A percentile compares a stretch with the other conserved stretches of the same genome.
These are phyloP conservation scores for Spathaspora hagerdaliae DNA, from an alignment of 805 yeast species.

Conservation along the genomic window DNA sequence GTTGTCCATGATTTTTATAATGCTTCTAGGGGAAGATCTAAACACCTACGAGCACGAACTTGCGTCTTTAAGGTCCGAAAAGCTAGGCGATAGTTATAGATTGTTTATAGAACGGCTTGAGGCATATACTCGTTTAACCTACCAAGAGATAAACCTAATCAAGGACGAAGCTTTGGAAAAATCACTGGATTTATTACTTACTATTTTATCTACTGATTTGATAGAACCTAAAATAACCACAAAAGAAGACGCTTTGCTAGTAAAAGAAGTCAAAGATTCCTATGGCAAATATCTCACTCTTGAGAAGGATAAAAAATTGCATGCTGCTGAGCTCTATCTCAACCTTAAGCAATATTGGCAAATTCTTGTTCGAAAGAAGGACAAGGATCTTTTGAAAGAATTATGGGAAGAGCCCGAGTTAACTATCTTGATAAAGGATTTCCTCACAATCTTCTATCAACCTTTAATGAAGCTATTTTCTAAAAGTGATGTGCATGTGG, in stretches of 20 bases:
- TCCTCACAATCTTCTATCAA: constrained; percentile 47
- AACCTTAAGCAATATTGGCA: constrained; percentile 60
- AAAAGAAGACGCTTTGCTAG: constrained; percentile 1
- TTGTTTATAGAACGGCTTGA: constrained; percentile 24
- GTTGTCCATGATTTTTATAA: constrained; percentile 69
- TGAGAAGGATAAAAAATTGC: constrained; percentile 7
- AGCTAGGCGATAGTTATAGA: constrained; percentile 24
- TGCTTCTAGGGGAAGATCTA: constrained; percentile 72
- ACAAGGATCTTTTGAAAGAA: constrained; percentile 69
- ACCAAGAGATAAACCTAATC: constrained; percentile 9
- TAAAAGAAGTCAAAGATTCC: constrained; percentile 13
- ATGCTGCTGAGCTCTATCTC: constrained; percentile 38
- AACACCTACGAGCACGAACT: constrained; percentile 56
- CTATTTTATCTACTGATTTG: constrained; percentile 17
- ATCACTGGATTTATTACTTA: constrained; percentile 20
- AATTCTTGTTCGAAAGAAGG: constrained; percentile 63
- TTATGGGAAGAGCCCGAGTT: constrained; percentile 85
- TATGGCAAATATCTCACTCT: constrained; percentile 15
- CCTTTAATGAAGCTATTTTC: constrained; percentile 37
- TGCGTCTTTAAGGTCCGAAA: constrained; percentile 38
- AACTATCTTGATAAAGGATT: constrained; percentile 67
- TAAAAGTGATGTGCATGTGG: constrained; percentile 34
- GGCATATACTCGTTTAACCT: constrained; percentile 15
- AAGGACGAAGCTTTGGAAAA: constrained; percentile 21
- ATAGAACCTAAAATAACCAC: constrained; percentile 16